phyloP scores from a whole-genome alignment of 306 rosid species.

The Prunus mongolica region DNA sequence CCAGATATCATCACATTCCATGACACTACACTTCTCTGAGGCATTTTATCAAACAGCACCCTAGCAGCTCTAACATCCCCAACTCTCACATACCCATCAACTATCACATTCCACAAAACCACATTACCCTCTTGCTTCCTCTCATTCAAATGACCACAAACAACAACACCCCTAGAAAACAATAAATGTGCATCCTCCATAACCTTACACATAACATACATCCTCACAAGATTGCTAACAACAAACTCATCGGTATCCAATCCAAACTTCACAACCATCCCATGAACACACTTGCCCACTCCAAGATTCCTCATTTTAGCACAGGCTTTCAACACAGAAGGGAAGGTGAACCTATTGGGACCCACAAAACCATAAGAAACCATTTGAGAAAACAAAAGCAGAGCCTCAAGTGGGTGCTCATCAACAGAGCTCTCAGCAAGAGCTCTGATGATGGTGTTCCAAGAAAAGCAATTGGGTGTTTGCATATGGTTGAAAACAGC shows the following conservation, averaged over 20 bases:
- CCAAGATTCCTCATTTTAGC: conserved; percentile 36
- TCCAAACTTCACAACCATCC: conserved; percentile 60
- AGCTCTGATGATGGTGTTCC: conserved; percentile 69
- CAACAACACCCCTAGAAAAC: conserved; percentile 43
- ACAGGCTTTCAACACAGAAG: conserved; percentile 71
- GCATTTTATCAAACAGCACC: conserved; percentile 54
- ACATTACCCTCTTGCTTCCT: conserved; percentile 54
- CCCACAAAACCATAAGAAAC: conserved; percentile 39
- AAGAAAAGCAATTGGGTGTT: conserved; percentile 60
- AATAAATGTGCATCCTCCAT: conserved; percentile 51
- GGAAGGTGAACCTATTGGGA: conserved; percentile 67
- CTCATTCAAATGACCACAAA: conserved; percentile 19
- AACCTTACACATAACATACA: conserved; percentile 65
- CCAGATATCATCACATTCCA: conserved; percentile 80
- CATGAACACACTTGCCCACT: conserved; percentile 71
- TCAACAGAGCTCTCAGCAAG: conserved; percentile 43
- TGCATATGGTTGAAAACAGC: conserved; percentile 39
- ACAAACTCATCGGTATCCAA: conserved; percentile 57
- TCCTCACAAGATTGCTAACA: conserved; percentile 55
- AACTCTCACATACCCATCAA: conserved; percentile 56
- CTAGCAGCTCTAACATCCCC: conserved; percentile 49
- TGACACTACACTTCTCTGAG: conserved; percentile 62
- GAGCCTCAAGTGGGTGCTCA: conserved; percentile 29
- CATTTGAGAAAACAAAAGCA: conserved; percentile 47
- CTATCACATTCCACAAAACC: conserved; percentile 68